These are phyloP conservation scores for Chytriomyces confervae DNA, from an alignment of 192 early-diverging fungal species.

Conservation along the genomic window DNA sequence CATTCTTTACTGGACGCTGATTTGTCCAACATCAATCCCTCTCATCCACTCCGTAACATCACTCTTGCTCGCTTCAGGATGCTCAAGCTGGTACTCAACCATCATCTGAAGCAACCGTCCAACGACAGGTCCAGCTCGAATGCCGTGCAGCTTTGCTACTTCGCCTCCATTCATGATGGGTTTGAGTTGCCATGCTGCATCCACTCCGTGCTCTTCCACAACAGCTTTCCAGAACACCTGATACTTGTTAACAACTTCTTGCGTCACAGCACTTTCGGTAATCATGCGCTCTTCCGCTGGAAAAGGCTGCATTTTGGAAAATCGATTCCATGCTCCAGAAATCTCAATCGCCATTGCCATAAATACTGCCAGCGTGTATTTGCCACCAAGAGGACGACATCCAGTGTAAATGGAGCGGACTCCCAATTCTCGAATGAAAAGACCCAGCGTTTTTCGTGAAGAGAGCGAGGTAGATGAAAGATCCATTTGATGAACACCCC, in stretches of 20 bases:
- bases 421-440: slow-evolving; percentile 47
- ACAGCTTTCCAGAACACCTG: slow-evolving; percentile 27
- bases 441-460: slow-evolving; percentile 31
- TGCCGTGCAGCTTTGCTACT: slow-evolving; percentile 62
- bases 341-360: slow-evolving; percentile 35
- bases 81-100: slow-evolving; percentile 84
- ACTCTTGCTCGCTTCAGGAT: slow-evolving; percentile 51
- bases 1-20: no score
- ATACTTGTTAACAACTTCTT: slow-evolving; percentile 33
- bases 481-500: slow-evolving; percentile 7
- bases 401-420: slow-evolving; percentile 12
- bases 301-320: background rate
- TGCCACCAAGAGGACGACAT: slow-evolving; percentile 19
- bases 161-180: slow-evolving; percentile 67
- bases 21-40: background rate
- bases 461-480: background rate
- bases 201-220: slow-evolving; percentile 6
- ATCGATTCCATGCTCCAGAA: background rate
- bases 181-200: background rate
- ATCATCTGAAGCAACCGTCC: slow-evolving; percentile 66
- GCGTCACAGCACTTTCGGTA: slow-evolving; percentile 12
- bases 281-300: background rate
- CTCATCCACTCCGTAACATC: slow-evolving; percentile 14
- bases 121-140: slow-evolving; percentile 76
- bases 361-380: slow-evolving; percentile 47